Percentiles rank a stretch among this genome's conserved stretches.
phyloP scores from a whole-genome alignment of 352 stramenopile genomes.

The Pythium sp. region DNA sequence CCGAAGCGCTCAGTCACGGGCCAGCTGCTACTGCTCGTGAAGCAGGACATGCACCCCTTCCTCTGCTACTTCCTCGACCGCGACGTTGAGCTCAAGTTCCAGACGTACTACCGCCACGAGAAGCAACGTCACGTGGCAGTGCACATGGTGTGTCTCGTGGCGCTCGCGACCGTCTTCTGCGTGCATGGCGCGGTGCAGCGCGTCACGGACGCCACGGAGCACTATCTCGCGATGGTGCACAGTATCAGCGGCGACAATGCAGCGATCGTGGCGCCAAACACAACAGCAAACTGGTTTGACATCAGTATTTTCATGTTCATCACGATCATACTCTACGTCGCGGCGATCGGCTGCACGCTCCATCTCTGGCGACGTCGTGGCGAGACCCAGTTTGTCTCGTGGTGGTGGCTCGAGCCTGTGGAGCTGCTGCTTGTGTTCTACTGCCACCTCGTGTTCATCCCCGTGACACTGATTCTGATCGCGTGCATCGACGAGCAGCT shows the following conservation, averaged over 20 bases:
- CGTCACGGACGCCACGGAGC: conserved; percentile 17
- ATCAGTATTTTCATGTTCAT: conserved; percentile 24
- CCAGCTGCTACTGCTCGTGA: conserved; percentile 28
- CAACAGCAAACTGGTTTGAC: conserved; percentile 21
- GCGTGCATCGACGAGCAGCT: conserved; percentile 38
- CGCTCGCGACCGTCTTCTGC: conserved; percentile 25
- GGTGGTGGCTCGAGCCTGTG: conserved; percentile 32
- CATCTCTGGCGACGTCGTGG: conserved; percentile 27
- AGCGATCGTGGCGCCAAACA: background rate
- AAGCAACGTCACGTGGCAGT: conserved; percentile 30
- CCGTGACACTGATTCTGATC: conserved; percentile 33
- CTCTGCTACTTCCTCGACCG: conserved; percentile 53
- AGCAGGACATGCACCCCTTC: conserved; percentile 40
- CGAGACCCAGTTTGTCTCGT: conserved; percentile 29
- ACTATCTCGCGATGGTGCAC: conserved; percentile 11
- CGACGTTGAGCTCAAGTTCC: conserved; percentile 59
- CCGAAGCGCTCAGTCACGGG: conserved; percentile 28
- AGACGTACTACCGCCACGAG: conserved; percentile 49
- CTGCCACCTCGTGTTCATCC: conserved; percentile 38
- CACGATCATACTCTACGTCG: conserved; percentile 26
- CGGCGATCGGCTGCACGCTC: conserved; percentile 24
- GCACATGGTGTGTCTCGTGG: conserved; percentile 35
- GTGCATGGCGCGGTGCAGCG: conserved; percentile 21
- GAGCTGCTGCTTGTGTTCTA: conserved; percentile 46
- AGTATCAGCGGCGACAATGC: conserved; percentile 13